Base-by-base conservation (phyloP, 139 green algal species). In the Coccomyxa sp. region DNA sequence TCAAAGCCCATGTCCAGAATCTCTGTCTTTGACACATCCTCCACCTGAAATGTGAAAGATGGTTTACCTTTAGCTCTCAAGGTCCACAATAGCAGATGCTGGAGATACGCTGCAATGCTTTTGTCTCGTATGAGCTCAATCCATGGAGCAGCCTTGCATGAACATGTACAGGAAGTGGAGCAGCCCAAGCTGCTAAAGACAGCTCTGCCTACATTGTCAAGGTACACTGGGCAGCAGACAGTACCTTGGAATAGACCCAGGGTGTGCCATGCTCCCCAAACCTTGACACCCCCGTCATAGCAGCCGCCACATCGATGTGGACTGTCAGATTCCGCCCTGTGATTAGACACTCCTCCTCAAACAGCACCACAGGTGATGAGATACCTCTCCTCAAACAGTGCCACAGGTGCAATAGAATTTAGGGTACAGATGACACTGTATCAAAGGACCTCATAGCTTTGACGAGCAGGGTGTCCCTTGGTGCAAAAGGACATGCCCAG, bases 281-380 rank as follows among this genome's bases (percentile, higher is more conserved):
- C 10, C 91, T 80, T 1, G 86, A 88, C n/a, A 94, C 91, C 4
- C 91, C 91, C 34, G 91, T 94, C 89, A 92, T 94, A 8, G 90
- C 90, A 22, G 91, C 68, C 22, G 88, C 55, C 33, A 82, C 80
- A 39, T 76, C 89, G 27, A 96, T 91, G 88, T 96, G 91, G 16
- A 96, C 87, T 24, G 44, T 70, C 29, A 77, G 10, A 39, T 36
- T 37, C 12, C 31, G n/a, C 31, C 41, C 31, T 70, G 41, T 6
- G 10, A 14, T 33, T 1, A 27, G 6, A 37, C 39, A 77, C 73
- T 18, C 10, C 27, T 8, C 64, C 2, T 3, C 2, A 2, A 64
- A 18, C 18, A 29, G n/a, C 35, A n/a, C 33, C 24, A 75, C 14
- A 55, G 6, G 6, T 9, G 9, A 14, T 33, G 1, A 27, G 6